phyloP scores from a whole-genome alignment of 495 filamentous ascomycete genomes.

The Penicillium daleae region DNA sequence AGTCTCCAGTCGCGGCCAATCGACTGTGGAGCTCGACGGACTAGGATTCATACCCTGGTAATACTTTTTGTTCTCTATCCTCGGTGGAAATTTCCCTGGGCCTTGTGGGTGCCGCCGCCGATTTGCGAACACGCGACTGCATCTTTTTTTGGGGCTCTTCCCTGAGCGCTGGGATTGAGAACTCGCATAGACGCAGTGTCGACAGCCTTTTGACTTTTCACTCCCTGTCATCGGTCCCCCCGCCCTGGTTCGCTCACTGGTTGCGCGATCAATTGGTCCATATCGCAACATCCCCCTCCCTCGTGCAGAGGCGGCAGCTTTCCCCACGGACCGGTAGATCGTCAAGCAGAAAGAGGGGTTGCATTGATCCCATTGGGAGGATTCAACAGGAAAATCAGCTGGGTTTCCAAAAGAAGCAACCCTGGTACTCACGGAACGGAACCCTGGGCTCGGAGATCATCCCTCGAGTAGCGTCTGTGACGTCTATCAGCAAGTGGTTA shows the following conservation, averaged over 20 bases:
- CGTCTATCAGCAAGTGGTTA: slow-evolving; percentile 29
- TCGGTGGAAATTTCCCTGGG: slow-evolving; percentile 2
- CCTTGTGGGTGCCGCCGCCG: slow-evolving; percentile 22
- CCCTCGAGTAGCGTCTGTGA: slow-evolving; percentile 23
- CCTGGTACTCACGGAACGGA: slow-evolving; percentile 18
- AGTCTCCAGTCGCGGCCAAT: slow-evolving; percentile 32
- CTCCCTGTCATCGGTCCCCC: slow-evolving; percentile 15
- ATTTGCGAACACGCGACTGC: slow-evolving; percentile 30
- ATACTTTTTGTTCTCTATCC: slow-evolving; percentile 24
- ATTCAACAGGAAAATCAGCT: slow-evolving; percentile 26
- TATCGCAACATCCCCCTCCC: slow-evolving; percentile 36
- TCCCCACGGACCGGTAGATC: slow-evolving; percentile 47
- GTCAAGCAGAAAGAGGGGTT: slow-evolving; percentile 39
- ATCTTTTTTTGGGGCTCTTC: slow-evolving; percentile 31
- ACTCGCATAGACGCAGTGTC: slow-evolving; percentile 26
- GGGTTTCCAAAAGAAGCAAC: slow-evolving; percentile 27
- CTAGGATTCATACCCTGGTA: slow-evolving; percentile 21
- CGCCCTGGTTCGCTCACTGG: slow-evolving; percentile 24
- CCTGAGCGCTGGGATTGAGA: slow-evolving; percentile 21
- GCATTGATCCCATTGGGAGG: slow-evolving; percentile 30
- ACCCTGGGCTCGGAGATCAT: slow-evolving; percentile 33
- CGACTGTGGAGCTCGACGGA: slow-evolving; percentile 15
- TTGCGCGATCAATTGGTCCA: slow-evolving; percentile 42
- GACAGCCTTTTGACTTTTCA: slow-evolving; percentile 22
- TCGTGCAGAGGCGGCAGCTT: slow-evolving; percentile 43